Evolutionary conservation across 192 early-diverging fungal species (phyloP).

Genomic region (Dispira parvispora): DNA sequence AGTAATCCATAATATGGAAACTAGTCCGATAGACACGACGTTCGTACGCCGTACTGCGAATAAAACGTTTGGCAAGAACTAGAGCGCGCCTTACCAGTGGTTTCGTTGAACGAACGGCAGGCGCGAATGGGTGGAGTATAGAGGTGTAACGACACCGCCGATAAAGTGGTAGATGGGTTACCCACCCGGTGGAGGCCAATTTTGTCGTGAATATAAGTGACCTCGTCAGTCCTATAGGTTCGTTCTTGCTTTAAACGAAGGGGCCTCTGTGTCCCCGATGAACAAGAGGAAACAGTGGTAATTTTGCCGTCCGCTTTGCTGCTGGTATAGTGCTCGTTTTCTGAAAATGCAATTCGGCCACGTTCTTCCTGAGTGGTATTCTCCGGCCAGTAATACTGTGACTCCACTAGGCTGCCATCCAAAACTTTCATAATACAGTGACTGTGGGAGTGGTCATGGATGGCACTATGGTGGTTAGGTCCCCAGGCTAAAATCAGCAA

Average conservation of each 20-base stretch:
- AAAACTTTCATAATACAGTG: conserved; percentile 91
- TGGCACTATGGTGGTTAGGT: conserved; percentile 51
- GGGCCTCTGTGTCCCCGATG: conserved; percentile 13
- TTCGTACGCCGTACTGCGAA: conserved; percentile 7
- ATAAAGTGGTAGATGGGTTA: conserved; percentile 34
- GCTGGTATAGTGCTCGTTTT: conserved; percentile 7
- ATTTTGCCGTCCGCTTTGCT: conserved; percentile 11
- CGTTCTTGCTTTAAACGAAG: conserved; percentile 28
- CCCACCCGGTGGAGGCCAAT: conserved; percentile 74
- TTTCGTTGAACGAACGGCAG: conserved; percentile 72
- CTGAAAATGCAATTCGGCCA: conserved; percentile 14
- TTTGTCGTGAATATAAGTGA: conserved; percentile 81
- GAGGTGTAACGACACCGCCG: conserved; percentile 74
- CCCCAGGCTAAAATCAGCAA: conserved; percentile 82
- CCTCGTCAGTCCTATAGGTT: conserved; percentile 35
- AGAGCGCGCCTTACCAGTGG: conserved; percentile 29
- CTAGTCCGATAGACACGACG: background rate
- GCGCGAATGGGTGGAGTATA: conserved; percentile 75
- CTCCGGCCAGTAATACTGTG: conserved; percentile 56
- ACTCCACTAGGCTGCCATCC: conserved; percentile 61
- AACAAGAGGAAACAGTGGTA: background rate
- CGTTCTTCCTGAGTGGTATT: conserved; percentile 12
- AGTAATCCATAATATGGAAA: no score
- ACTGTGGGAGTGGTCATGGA: conserved; percentile 78
- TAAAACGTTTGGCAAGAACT: conserved; percentile 5